A percentile compares a stretch with the other conserved stretches of the same genome.
phyloP scores from a whole-genome alignment of 805 yeast species.

The Wickerhamiella bombiphila region DNA sequence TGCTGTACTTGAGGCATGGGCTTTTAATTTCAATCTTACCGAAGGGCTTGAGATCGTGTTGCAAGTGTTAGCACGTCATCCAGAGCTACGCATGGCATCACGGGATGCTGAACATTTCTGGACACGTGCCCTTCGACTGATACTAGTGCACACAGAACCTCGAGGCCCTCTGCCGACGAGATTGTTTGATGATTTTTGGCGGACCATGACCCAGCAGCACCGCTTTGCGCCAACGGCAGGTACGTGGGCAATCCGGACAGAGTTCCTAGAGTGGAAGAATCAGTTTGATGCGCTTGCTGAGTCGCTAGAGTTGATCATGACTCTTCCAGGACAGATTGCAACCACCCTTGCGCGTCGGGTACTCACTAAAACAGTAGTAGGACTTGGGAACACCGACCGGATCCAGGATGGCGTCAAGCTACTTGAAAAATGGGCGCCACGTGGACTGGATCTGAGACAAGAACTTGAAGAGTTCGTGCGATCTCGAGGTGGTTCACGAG shows the following conservation, averaged over 20 bases:
- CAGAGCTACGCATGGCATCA: conserved; percentile 9
- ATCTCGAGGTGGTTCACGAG: conserved; percentile 12
- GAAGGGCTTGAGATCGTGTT: conserved; percentile 17
- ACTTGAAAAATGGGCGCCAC: conserved; percentile 12
- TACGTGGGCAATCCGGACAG: conserved; percentile 12
- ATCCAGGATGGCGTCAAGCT: conserved; percentile 13
- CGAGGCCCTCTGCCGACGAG: conserved; percentile 6
- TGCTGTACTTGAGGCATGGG: conserved; percentile 19
- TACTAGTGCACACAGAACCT: conserved; percentile 10
- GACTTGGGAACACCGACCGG: conserved; percentile 14
- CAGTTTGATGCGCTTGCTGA: conserved; percentile 9
- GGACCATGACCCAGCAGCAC: conserved; percentile 3
- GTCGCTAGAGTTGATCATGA: conserved; percentile 1
- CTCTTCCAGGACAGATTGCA: not conserved
- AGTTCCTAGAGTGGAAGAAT: conserved; percentile 11
- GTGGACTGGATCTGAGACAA: conserved; percentile 13
- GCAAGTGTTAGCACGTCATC: conserved; percentile 9
- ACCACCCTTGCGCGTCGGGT: conserved; percentile 5
- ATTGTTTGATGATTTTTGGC: conserved; percentile 14
- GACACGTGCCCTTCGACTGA: conserved; percentile 17
- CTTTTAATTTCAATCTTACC: conserved; percentile 14
- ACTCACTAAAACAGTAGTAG: conserved; percentile 10
- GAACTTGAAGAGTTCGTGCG: conserved; percentile 11
- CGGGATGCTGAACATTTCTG: conserved; percentile 15
- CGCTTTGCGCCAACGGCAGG: conserved; percentile 12